Percentiles rank a stretch among this genome's conserved stretches.
Conservation (phyloP, 164 flowering plant species). For the Protea cynaroides region DNA sequence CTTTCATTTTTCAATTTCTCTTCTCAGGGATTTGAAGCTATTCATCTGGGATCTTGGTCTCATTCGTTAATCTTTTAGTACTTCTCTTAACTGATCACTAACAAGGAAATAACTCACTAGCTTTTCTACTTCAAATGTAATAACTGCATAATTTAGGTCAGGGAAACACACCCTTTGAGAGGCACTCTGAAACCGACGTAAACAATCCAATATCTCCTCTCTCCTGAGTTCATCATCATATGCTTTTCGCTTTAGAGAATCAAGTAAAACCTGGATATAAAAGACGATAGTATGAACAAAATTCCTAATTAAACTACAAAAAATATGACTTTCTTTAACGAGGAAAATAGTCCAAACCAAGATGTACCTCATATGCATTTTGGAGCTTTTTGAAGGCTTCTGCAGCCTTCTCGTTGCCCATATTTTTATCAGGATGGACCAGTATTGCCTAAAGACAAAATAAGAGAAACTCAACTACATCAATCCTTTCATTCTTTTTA, state of each 20-base stretch:
- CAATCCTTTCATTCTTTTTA: background rate
- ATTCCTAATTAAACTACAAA: background rate
- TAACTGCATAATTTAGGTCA: background rate
- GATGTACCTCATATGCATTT: slow-evolving; percentile 90
- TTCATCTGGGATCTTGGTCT: too few species aligned
- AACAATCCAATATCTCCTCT: slow-evolving; percentile 76
- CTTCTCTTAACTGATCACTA: too few species aligned
- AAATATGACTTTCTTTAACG: background rate
- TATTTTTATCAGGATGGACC: slow-evolving; percentile 98
- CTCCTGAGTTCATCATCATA: slow-evolving; percentile 91
- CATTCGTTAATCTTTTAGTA: too few species aligned
- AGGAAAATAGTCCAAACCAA: slow-evolving; percentile 5
- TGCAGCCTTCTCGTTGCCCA: slow-evolving; percentile 98
- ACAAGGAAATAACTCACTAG: background rate
- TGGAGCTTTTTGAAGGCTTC: slow-evolving; percentile 99
- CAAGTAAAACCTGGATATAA: slow-evolving; percentile 62
- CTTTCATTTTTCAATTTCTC: too few species aligned
- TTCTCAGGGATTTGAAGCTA: too few species aligned
- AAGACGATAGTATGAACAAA: background rate
- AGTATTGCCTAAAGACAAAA: slow-evolving; percentile 74
- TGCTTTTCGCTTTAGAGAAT: slow-evolving; percentile 73
- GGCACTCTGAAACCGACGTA: slow-evolving; percentile 59
- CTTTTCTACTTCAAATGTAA: background rate
- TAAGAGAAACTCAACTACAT: slow-evolving; percentile 6
- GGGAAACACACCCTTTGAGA: slow-evolving; percentile 51